These are phyloP conservation scores for Limnanthes douglasii DNA, from an alignment of 345 rosid species.

Conservation along the genomic window DNA sequence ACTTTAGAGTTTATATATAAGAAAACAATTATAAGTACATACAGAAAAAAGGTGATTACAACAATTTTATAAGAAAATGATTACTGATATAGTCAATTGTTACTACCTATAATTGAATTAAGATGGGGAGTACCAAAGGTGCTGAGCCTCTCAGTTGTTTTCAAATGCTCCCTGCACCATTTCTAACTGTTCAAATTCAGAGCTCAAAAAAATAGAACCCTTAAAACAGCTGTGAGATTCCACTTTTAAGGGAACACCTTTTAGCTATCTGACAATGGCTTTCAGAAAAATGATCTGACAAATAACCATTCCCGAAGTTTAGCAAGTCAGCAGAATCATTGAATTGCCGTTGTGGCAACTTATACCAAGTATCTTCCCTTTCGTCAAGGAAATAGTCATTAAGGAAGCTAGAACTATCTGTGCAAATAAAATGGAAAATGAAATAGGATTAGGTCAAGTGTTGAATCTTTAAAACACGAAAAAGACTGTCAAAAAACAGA, in stretches of 20 bases:
- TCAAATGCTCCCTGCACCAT: constrained; percentile 26
- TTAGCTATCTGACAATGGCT: constrained; percentile 18
- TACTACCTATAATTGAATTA: constrained; percentile 2
- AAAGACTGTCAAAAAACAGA: constrained; percentile 1
- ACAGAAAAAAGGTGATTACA: background rate
- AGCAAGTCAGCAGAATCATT: constrained; percentile 13
- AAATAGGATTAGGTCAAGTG: constrained; percentile 7
- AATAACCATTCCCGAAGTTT: constrained; percentile 16
- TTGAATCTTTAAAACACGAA: constrained; percentile 3
- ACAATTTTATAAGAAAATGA: constrained; percentile 5
- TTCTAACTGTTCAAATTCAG: constrained; percentile 10
- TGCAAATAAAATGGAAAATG: constrained; percentile 3
- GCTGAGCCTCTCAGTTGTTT: constrained; percentile 22
- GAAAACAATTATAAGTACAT: background rate
- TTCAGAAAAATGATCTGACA: constrained; percentile 22
- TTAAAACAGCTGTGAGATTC: constrained; percentile 6
- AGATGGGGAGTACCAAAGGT: constrained; percentile 27
- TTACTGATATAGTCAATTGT: background rate
- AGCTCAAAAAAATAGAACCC: constrained; percentile 2
- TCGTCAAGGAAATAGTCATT: constrained; percentile 19
- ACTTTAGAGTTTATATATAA: background rate
- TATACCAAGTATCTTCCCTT: constrained; percentile 13
- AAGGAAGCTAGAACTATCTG: constrained; percentile 19
- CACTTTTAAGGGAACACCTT: constrained; percentile 23
- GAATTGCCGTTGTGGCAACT: constrained; percentile 24